phyloP scores from a whole-genome alignment of 768 basidiomycete species.

The Lactarius tabidus region DNA sequence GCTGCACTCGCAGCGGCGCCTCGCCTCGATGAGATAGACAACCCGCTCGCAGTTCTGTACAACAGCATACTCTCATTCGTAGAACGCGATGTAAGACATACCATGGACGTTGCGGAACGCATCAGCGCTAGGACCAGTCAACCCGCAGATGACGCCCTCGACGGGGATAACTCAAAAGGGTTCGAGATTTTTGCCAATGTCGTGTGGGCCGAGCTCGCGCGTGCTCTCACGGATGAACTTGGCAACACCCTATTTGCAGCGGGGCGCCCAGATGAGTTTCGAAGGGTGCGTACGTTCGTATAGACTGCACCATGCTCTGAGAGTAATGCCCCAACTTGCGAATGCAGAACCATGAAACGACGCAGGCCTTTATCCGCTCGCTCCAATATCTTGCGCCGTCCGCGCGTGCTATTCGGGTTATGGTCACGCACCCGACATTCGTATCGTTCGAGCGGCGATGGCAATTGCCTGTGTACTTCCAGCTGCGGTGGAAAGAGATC shows the following conservation, averaged over 20 bases:
- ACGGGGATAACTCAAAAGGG: conserved; percentile 34
- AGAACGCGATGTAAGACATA: conserved; percentile 54
- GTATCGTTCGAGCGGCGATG: conserved; percentile 75
- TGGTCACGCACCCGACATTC: conserved; percentile 73
- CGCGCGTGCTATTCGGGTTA: conserved; percentile 56
- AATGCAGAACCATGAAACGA: conserved; percentile 75
- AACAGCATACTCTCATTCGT: conserved; percentile 80
- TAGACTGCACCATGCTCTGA: too few relatives aligned
- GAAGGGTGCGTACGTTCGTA: conserved; percentile 48
- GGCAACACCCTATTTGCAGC: conserved; percentile 84
- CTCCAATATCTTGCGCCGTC: conserved; percentile 84
- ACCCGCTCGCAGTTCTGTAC: conserved; percentile 71
- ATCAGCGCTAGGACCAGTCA: conserved; percentile 48
- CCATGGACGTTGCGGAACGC: conserved; percentile 76
- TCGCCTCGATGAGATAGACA: conserved; percentile 61
- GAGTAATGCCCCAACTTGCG: background rate
- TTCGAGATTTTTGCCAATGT: conserved; percentile 86
- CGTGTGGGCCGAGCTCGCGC: conserved; percentile 71
- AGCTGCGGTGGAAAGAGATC: conserved; percentile 95
- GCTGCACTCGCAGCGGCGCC: conserved; percentile 38
- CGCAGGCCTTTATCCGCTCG: conserved; percentile 75
- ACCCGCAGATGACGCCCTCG: conserved; percentile 14
- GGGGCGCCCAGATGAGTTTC: conserved; percentile 86
- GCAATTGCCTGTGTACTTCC: conserved; percentile 97
- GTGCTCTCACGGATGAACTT: conserved; percentile 79